Base-by-base conservation (phyloP, 129 eudicot genomes). In the Artemisia annua region DNA sequence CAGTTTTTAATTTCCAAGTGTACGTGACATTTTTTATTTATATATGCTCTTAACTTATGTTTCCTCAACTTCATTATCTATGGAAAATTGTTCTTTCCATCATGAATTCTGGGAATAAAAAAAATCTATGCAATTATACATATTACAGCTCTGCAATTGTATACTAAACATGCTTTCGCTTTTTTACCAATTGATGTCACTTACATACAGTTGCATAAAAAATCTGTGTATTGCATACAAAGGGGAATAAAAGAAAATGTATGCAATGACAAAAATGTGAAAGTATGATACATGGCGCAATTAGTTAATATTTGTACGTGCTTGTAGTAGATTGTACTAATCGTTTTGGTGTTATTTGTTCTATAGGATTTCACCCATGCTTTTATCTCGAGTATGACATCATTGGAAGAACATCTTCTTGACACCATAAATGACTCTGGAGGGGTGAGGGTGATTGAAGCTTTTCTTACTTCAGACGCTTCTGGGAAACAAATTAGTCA, bases 371-470 rank as follows among this genome's bases (percentile, higher is more conserved):
- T 79, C 67, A 90, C 89, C 35, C 91, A 90, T 68, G 82, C 89
- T 32, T 94, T 80, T 70, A 81, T 88, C 49, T 74, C 85, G 53
- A 94, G 98, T 79, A 86, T 94, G 77, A 88, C 86, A 72, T 90
- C 97, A 49, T 80, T 94, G 84, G 97, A 94, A 61, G 86, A 76
- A 63, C 89, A 84, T 9, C 85, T 86, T 20, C 96, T 88, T 72
- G 81, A 87, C 64, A 79, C 86, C 13, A 28, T 83, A 55, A 88
- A 86, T 78, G 97, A 94, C 81, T 79, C 88, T 49, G 85, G 93
- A 50, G 98, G 98, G 63, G 84, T 95, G 17, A 80, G 98, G 71
- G 96, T 90, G 75, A 81, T 94, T 70, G 98, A 94, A 85, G 92
- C 97, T 84, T 94, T 94, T 72, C 96, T 94, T 62, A 54, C 46